These are phyloP conservation scores for Theobroma grandiflorum DNA, from an alignment of 441 rosid genomes.

Conservation along the genomic window DNA sequence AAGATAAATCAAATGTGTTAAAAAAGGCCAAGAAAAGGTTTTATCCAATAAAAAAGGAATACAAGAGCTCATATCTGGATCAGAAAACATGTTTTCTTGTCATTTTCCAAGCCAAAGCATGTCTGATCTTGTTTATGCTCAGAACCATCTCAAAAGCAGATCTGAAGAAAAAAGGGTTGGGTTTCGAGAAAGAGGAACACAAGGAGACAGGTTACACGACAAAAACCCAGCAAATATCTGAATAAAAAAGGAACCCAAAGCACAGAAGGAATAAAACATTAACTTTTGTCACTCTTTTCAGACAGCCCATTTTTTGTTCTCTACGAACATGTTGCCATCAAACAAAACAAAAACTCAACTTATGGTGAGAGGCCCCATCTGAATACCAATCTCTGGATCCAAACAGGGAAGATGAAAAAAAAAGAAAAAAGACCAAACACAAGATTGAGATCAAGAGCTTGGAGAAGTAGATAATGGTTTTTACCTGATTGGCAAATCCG, in stretches of 20 bases:
- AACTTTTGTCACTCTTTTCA: background rate
- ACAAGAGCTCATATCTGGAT: background rate
- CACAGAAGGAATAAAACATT: constrained; percentile 19
- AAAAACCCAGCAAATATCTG: constrained; percentile 7
- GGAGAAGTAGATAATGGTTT: background rate
- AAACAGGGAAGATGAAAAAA: background rate
- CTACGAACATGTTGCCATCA: constrained; percentile 10
- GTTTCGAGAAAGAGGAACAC: constrained; percentile 9
- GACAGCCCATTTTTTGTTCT: constrained; percentile 20
- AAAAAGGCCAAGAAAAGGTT: background rate
- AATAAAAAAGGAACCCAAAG: constrained; percentile 14
- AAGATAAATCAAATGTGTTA: background rate
- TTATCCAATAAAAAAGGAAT: background rate
- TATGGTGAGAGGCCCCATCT: background rate
- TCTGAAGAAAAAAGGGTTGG: constrained; percentile 15
- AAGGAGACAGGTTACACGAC: constrained; percentile 15
- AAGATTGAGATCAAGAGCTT: background rate
- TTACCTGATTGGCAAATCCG: constrained; percentile 95
- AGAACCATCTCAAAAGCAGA: constrained; percentile 15
- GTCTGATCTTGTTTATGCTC: background rate
- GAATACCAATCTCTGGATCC: constrained; percentile 1
- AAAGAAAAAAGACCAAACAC: constrained; percentile 6
- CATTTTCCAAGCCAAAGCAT: background rate
- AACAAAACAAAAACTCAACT: constrained; percentile 8
- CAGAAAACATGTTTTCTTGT: constrained; percentile 9